These are phyloP conservation scores for Quercus lobata DNA, from an alignment of 331 rosid genomes.

Conservation along the genomic window DNA sequence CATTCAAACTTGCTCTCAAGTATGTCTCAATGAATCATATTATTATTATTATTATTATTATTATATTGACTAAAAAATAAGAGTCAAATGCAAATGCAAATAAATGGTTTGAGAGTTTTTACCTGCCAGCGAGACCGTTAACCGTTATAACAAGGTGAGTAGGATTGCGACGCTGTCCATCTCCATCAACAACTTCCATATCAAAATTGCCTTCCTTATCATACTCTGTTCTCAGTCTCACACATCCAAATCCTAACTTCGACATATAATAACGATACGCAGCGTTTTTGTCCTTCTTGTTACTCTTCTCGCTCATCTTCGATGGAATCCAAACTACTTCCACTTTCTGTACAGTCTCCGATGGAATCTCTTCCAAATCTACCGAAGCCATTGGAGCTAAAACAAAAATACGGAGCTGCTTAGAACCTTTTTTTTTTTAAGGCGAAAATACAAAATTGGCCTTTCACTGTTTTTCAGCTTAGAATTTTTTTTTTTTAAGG, in stretches of 20 bases:
- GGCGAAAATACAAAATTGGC: no score
- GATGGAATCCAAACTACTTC: neutral
- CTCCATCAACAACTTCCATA: conserved; percentile 45
- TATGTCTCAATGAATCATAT: neutral
- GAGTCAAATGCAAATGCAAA: neutral
- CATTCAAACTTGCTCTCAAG: neutral
- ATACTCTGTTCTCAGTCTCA: conserved; percentile 24
- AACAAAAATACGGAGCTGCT: neutral
- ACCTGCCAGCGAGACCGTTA: conserved; percentile 76
- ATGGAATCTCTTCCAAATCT: conserved; percentile 5
- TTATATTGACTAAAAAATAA: neutral
- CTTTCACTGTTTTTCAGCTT: no score
- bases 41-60: neutral
- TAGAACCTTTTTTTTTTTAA: no score
- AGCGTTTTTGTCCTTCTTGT: neutral
- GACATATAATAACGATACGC: neutral
- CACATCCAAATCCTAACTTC: conserved; percentile 43
- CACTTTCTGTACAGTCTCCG: neutral
- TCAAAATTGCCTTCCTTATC: conserved; percentile 45
- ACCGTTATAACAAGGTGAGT: conserved; percentile 78
- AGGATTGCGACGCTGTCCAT: conserved; percentile 36
- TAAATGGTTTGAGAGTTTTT: neutral
- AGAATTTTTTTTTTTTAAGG: no score
- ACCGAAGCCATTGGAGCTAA: conserved; percentile 17
- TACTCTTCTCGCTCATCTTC: conserved; percentile 10